phyloP scores from a whole-genome alignment of 2,329 filamentous ascomycete species.

The Arthrobotrys iridis region DNA sequence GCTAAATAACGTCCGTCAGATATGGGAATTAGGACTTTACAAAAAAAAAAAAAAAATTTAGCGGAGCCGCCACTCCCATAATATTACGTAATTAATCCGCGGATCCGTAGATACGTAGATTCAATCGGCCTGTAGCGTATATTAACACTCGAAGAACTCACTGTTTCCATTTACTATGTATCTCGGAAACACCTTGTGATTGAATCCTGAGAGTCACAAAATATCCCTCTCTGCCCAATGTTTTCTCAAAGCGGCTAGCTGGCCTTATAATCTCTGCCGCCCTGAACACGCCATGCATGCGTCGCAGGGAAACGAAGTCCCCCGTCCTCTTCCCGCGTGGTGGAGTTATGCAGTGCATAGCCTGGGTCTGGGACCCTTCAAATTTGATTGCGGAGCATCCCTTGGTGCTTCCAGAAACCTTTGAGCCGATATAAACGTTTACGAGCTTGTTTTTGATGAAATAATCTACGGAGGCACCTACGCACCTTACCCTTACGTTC shows the following conservation, averaged over 20 bases:
- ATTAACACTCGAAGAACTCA: too few relatives aligned
- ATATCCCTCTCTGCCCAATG: not conserved
- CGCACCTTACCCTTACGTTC: not conserved
- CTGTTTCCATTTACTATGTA: too few relatives aligned
- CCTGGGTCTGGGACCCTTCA: not conserved
- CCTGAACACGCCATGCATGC: not conserved
- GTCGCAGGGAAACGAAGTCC: constrained; percentile 7
- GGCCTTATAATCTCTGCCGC: constrained; percentile 3
- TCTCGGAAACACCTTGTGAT: too few relatives aligned
- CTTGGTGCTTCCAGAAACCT: not conserved
- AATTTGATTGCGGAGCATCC: not conserved
- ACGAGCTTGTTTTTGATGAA: not conserved
- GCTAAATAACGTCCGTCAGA: not conserved
- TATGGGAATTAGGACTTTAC: not conserved
- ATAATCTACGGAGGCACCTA: not conserved
- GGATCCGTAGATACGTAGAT: not conserved
- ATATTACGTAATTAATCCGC: constrained; percentile 10
- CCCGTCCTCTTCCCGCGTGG: not conserved
- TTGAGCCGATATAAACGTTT: not conserved
- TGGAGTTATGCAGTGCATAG: constrained; percentile 3
- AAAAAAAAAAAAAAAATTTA: not conserved
- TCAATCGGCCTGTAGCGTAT: not conserved
- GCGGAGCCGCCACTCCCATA: too few relatives aligned
- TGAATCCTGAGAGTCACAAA: not conserved
- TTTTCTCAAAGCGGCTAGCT: constrained; percentile 1